These are phyloP conservation scores for Rhizophagus sp. DNA, from an alignment of 192 early-diverging fungal species.

Conservation along the genomic window DNA sequence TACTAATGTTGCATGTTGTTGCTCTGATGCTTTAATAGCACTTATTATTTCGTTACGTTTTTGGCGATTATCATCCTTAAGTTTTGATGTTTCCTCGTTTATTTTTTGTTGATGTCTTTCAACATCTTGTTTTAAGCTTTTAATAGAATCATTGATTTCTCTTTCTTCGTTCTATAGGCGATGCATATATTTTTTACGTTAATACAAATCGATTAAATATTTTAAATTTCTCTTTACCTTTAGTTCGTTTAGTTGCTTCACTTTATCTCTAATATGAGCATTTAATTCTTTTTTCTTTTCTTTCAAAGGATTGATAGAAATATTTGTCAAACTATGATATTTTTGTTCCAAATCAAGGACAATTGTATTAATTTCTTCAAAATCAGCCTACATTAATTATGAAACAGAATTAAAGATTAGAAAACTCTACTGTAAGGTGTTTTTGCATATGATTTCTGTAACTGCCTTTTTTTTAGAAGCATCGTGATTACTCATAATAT, in stretches of 20 bases:
- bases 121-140: constrained; percentile 37
- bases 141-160: constrained; percentile 48
- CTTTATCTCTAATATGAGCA: constrained; percentile 46
- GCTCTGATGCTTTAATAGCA: constrained; percentile 41
- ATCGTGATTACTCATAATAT: no score
- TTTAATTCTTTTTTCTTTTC: constrained; percentile 53
- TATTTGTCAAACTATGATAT: constrained; percentile 36
- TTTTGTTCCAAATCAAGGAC: constrained; percentile 41
- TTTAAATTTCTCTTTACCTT: constrained; percentile 15
- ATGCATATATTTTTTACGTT: not conserved
- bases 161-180: constrained; percentile 35
- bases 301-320: constrained; percentile 42
- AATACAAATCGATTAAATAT: constrained; percentile 16
- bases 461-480: no score
- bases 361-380: constrained; percentile 40
- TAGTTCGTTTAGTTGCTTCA: constrained; percentile 41
- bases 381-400: constrained; percentile 10
- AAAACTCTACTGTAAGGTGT: not conserved
- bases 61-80: constrained; percentile 33
- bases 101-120: constrained; percentile 53
- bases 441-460: no score
- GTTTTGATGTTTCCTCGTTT: constrained; percentile 42
- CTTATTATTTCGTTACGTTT: constrained; percentile 43
- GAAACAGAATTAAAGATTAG: not conserved
- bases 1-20: constrained; percentile 39